Conservation (phyloP, 2,329 filamentous ascomycete genomes). For the Cryphonectria nitschkei region DNA sequence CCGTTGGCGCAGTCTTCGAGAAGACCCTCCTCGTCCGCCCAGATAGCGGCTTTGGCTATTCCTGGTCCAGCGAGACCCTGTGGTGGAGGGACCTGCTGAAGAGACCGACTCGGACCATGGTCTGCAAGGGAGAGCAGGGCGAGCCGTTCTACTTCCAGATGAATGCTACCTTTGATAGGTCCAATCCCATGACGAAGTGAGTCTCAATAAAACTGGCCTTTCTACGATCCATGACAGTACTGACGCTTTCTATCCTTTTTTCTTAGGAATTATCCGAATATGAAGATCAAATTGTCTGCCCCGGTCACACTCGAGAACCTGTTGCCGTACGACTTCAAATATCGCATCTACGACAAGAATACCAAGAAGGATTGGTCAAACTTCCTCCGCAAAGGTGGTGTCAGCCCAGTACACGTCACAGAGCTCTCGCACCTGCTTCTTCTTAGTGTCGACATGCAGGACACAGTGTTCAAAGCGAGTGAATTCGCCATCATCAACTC, state of each 20-base stretch:
- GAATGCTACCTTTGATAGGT: slow-evolving; percentile 81
- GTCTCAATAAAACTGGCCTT: slow-evolving; percentile 31
- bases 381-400: slow-evolving; percentile 92
- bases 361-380: slow-evolving; percentile 99
- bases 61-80: slow-evolving; percentile 87
- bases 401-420: slow-evolving; percentile 96
- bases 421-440: slow-evolving; percentile 92
- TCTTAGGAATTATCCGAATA: slow-evolving; percentile 81
- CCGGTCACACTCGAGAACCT: slow-evolving; percentile 94
- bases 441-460: slow-evolving; percentile 94
- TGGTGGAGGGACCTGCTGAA: slow-evolving; percentile 94
- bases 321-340: slow-evolving; percentile 97
- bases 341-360: slow-evolving; percentile 97
- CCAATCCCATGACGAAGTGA: slow-evolving; percentile 78
- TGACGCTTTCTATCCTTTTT: slow-evolving; percentile 36
- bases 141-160: slow-evolving; percentile 98
- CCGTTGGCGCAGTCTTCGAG: slow-evolving; percentile 88
- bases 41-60: slow-evolving; percentile 94
- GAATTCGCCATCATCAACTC: slow-evolving; percentile 98
- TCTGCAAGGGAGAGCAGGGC: slow-evolving; percentile 83
- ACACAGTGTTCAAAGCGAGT: slow-evolving; percentile 90
- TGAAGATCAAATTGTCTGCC: slow-evolving; percentile 89
- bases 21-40: slow-evolving; percentile 87
- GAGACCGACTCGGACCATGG: slow-evolving; percentile 81
- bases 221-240: slow-evolving; percentile 19